These are phyloP conservation scores for Taphrina pruni DNA, from an alignment of 1,139 yeast genomes.

Conservation along the genomic window DNA sequence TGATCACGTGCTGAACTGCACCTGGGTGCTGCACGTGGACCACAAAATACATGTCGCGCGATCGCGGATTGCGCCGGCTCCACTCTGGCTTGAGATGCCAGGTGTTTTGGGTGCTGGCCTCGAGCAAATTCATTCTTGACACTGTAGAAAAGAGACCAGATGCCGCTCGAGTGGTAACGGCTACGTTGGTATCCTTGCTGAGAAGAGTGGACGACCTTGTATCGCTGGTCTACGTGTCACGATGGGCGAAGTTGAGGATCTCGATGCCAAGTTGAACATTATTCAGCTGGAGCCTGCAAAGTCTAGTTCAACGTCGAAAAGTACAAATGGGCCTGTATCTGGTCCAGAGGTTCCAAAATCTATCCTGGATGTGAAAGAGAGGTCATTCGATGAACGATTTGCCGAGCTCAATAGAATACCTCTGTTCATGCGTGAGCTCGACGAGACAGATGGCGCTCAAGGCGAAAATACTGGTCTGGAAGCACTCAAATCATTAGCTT, in stretches of 20 bases:
- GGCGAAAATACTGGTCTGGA: constrained; percentile 79
- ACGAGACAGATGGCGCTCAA: constrained; percentile 75
- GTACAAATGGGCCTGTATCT: background rate
- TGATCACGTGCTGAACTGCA: background rate
- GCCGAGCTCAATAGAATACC: constrained; percentile 83
- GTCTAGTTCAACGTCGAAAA: background rate
- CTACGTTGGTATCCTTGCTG: background rate
- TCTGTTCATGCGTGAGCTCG: constrained; percentile 89
- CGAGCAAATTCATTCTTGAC: too few species aligned
- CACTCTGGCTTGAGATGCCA: background rate
- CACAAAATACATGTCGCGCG: background rate
- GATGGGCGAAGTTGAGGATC: constrained; percentile 24
- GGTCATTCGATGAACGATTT: constrained; percentile 66
- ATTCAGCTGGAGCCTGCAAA: constrained; percentile 25
- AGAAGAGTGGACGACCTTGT: background rate
- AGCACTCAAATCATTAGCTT: constrained; percentile 88
- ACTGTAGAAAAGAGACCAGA: too few species aligned
- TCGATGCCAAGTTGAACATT: constrained; percentile 31
- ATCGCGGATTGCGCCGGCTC: constrained; percentile 5
- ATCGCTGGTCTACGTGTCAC: background rate
- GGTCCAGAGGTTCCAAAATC: constrained; percentile 38
- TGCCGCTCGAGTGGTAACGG: too few species aligned
- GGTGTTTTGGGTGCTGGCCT: too few species aligned
- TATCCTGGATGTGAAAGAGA: constrained; percentile 26
- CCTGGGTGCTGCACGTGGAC: background rate